Base-by-base conservation (phyloP, 345 rosid genomes). In the Lepidium africanum region DNA sequence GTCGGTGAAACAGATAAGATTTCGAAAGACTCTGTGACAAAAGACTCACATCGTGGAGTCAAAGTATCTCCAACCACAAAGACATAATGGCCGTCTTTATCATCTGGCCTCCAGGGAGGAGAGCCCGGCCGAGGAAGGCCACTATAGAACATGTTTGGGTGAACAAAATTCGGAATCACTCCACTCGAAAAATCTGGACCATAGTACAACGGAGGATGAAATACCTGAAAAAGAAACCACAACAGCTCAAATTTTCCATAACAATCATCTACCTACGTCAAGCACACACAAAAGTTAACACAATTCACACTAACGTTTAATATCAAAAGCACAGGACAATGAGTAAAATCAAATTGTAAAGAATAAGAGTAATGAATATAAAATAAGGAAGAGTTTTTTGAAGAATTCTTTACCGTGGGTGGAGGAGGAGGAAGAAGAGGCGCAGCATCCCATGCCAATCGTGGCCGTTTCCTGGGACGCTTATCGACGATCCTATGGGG, bases 61-160 rank as follows among this genome's bases (percentile, higher is more conserved):
- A 88, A 70, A 74, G 73, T 80, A 65, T 88, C 92, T 59, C 96
- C 90, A 27, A 88, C 50, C n/a, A 80, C 75, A 62, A 83, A 88
- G 52, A 83, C 85, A 59, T 78, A 88, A 78, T 86, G 96, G 3
- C 96, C 92, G 67, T 88, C 92, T 82, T 86, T 86, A 78, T 86
- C 90, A 75, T 88, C 92, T 15, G 92, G 86, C 67, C 96, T 81
- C 92, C 90, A 86, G 3, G 96, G 96, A 67, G 96, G 92, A 25
- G 92, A 86, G 42, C 65, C 76, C 62, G 81, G 74, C 36, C 68
- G 70, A 60, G 85, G 74, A 70, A 79, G 51, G 2, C 77, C 82
- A 57, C 78, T 75, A 57, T 81, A 86, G 71, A 81, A 82, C 76
- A 81, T 33, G 62, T 73, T 75, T 7, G 86, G 71, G 73, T 78